Percentiles rank a stretch among this genome's conserved stretches.
These are phyloP conservation scores for Leishmania mexicana DNA, from an alignment of 208 protist genomes.

Conservation along the genomic window DNA sequence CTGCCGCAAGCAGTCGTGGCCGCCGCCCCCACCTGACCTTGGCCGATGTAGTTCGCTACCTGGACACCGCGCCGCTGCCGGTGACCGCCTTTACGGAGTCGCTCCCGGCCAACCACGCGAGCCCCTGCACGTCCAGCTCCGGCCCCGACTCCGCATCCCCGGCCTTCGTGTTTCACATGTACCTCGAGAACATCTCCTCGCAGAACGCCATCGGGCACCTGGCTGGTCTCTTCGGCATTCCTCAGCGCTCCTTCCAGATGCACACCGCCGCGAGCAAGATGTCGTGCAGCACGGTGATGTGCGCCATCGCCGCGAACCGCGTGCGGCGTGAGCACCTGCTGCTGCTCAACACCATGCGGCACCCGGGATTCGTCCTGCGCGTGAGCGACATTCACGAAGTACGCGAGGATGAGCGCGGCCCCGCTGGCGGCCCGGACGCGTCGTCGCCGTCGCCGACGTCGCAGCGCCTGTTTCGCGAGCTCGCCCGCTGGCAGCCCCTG, in stretches of 20 bases:
- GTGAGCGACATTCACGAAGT: conserved; percentile 69
- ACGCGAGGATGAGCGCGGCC: conserved; percentile 10
- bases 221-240: conserved; percentile 64
- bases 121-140: neutral
- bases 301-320: conserved; percentile 56
- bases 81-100: conserved; percentile 75
- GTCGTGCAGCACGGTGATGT: conserved; percentile 72
- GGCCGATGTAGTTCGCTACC: conserved; percentile 60
- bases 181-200: conserved; percentile 79
- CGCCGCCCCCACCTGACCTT: conserved; percentile 32
- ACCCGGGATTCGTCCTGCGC: conserved; percentile 85
- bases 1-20: neutral
- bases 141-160: conserved; percentile 20
- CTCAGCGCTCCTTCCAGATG: conserved; percentile 60
- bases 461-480: conserved; percentile 46
- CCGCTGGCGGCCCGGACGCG: neutral
- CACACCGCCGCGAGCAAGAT: conserved; percentile 80
- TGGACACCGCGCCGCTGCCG: conserved; percentile 69
- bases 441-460: conserved; percentile 6
- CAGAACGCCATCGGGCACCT: conserved; percentile 85
- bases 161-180: conserved; percentile 82
- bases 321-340: conserved; percentile 74
- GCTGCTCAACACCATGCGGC: conserved; percentile 85
- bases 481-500: conserved; percentile 75
- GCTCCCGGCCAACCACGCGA: conserved; percentile 5